Evolutionary conservation across 1,284 basidiomycete genomes (phyloP), one percentile per base, ranked within the genome.

Genomic region (Malassezia sp.): DNA sequence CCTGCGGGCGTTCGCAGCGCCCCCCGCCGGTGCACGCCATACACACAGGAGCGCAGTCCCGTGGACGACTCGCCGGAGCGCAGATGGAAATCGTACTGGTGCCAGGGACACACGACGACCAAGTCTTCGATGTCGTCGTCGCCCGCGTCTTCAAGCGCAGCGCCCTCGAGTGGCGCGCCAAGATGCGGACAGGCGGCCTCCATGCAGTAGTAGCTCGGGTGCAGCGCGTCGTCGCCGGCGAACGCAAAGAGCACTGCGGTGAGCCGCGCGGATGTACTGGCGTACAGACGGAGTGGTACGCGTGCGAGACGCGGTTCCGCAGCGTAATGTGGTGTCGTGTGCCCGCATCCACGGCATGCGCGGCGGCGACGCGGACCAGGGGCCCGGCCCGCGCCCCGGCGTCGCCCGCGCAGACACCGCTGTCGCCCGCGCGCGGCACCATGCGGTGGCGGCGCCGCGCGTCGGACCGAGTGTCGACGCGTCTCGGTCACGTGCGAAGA

Each of bases 171-270:
- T 40, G 86, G 84, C 5, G 84, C 84, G 2, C 84, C 84, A 3
- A 86, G 76, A 72, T 88, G 85, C 0, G 85, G 85, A 63, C 85
- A 87, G 9, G 77, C 78, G 7, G 83, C 79, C 69, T 87, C 84
- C 84, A 89, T 87, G 34, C 80, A 81, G 64, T 85, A 87, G 40
- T 46, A 67, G 18, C 3, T 26, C 21, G 11, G 12, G 3, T 24
- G 42, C 27, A 9, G 36, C 27, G 9, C 28, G 35, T 49, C 22
- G 33, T n/a, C n/a, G n/a, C n/a, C n/a, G n/a, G 61, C 42, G 31
- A 67, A 60, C 29, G 56, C 54, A 44, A 60, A 63, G 28, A 65
- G 41, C 34, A 66, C 49, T 51, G 38, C n/a, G n/a, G 8, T 28
- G 12, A 45, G 33, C 15, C 5, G 5, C 24, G 18, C 11, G 2